Evolutionary conservation across 2,329 filamentous ascomycete species (phyloP).

Genomic region (Fusarium sulawesiense): DNA sequence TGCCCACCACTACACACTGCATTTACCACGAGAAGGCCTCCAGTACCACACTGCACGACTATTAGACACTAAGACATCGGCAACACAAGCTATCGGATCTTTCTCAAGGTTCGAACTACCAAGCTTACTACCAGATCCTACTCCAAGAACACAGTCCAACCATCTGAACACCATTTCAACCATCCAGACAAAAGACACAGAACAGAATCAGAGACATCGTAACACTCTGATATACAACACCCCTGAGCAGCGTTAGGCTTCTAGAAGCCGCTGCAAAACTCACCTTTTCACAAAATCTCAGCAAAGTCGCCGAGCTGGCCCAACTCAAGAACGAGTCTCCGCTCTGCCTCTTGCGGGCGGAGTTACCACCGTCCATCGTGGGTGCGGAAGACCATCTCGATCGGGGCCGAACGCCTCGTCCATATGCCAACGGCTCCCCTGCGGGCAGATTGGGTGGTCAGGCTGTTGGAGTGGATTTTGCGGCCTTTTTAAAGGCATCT

Average conservation of each 20-base stretch:
- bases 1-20: constrained; percentile 38
- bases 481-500: constrained; percentile 82
- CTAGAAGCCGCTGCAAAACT: constrained; percentile 30
- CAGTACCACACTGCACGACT: constrained; percentile 24
- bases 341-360: constrained; percentile 57
- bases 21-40: constrained; percentile 32
- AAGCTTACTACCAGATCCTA: constrained; percentile 4
- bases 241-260: constrained; percentile 37
- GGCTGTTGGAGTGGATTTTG: constrained; percentile 93
- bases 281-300: constrained; percentile 17
- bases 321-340: constrained; percentile 56
- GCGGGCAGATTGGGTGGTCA: constrained; percentile 42
- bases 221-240: constrained; percentile 25
- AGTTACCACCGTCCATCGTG: constrained; percentile 50
- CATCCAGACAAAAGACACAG: constrained; percentile 14
- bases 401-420: constrained; percentile 45
- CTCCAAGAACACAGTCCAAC: constrained; percentile 7
- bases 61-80: constrained; percentile 16
- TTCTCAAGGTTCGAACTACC: neutral
- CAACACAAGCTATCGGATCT: constrained; percentile 11
- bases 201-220: constrained; percentile 1
- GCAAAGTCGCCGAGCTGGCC: constrained; percentile 54
- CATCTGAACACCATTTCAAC: neutral
- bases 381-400: constrained; percentile 46
- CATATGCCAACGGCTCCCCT: constrained; percentile 46